phyloP scores from a whole-genome alignment of 306 rosid species.

The Dicorynia guianensis region DNA sequence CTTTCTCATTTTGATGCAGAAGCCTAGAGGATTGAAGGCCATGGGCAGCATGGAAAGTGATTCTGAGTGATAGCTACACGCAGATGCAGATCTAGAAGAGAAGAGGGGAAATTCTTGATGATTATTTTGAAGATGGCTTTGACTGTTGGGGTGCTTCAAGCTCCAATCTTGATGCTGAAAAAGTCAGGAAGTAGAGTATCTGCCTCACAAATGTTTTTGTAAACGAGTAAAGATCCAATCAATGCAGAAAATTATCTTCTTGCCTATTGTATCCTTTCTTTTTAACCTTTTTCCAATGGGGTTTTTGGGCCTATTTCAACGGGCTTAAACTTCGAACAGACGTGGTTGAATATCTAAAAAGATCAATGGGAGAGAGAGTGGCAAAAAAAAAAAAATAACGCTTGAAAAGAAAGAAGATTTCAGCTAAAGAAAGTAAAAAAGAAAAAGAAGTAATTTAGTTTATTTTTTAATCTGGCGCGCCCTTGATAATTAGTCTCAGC shows the following conservation, averaged over 20 bases:
- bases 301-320: no score
- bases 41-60: constrained; percentile 84
- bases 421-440: no score
- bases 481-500: no score
- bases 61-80: constrained; percentile 55
- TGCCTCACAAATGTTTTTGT: constrained; percentile 41
- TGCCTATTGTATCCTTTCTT: not conserved
- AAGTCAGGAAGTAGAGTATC: constrained; percentile 33
- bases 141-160: constrained; percentile 33
- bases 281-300: not conserved
- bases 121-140: constrained; percentile 30
- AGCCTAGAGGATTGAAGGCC: constrained; percentile 84
- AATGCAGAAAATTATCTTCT: constrained; percentile 49
- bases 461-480: no score
- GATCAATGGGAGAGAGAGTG: no score
- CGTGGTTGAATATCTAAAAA: no score
- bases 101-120: constrained; percentile 1
- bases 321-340: no score
- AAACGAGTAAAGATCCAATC: constrained; percentile 53
- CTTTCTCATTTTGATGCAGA: constrained; percentile 53
- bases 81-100: constrained; percentile 9
- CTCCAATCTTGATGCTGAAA: constrained; percentile 23
- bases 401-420: no score
- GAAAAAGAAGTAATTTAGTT: no score
- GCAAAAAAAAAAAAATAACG: no score